Evolutionary conservation across 192 early-diverging fungal species (phyloP), one percentile per base, ranked within the genome.

Genomic region (Coemansia sp.): DNA sequence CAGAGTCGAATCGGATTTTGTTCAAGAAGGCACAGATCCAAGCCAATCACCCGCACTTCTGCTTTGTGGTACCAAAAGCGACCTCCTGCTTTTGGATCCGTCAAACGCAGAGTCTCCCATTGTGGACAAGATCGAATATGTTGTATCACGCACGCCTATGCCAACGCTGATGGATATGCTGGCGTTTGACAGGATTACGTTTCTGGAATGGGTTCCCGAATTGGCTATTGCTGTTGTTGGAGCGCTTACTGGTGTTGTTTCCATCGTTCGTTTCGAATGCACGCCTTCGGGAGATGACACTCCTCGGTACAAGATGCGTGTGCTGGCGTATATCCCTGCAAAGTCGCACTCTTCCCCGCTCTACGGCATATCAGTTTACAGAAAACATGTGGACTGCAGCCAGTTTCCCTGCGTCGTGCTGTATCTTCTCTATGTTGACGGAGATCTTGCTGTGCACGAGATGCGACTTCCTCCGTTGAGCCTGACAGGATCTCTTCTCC

Each of bases 121-220:
- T 67, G 70, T 81, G 16, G 74, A 72, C 37, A 67, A 44, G 41
- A 70, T 81, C 26, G 56, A 56, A 40, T 45, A 44, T 43, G 70
- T 67, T 4, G 61, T 65, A 37, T 54, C 58, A 26, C 63, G 78
- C 26, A 49, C 63, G 9, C 37, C 41, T 1, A 50, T 49, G 59
- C 73, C 72, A 15, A 32, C 60, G 9, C 53, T 59, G 4, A 15
- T 21, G 16, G 72, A 72, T 19, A 43, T 60, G 21, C 18, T 56
- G 43, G 2, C 63, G 21, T 81, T 81, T 63, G 79, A 81, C 70
- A 59, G 79, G 13, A 56, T 81, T n/a, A 43, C 79, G 1, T 75
- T 81, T 56, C 68, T 81, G 18, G 79, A 75, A 19, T 81, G 79
- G 79, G 58, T 76, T 37, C 79, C 79, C 13, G 74, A 81, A 13